Evolutionary conservation across 1,139 yeast species (phyloP).

Genomic region (Nakaseomyces kungkrabaensis): DNA sequence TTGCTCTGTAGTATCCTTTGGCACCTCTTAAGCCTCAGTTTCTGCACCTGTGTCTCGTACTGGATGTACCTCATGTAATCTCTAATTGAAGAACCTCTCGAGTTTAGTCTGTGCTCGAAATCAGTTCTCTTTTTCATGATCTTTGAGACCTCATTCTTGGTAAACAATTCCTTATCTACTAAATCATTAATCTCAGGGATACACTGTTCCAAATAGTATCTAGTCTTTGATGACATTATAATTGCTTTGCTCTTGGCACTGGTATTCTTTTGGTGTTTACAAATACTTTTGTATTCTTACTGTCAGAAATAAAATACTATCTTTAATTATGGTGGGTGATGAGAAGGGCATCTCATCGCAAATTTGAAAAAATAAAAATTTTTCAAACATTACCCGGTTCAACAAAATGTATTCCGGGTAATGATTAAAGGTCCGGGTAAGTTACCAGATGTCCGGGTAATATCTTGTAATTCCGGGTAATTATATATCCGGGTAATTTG

Average conservation of each 20-base stretch:
- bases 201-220: conserved; percentile 71
- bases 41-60: conserved; percentile 74
- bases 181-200: conserved; percentile 92
- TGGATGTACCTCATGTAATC: conserved; percentile 76
- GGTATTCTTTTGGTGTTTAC: too few species aligned
- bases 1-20: conserved; percentile 47
- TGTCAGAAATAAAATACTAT: neutral
- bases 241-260: too few species aligned
- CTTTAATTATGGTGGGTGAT: neutral
- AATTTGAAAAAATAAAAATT: neutral
- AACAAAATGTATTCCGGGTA: neutral
- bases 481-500: neutral
- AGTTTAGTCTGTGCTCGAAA: conserved; percentile 82
- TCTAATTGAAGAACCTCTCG: conserved; percentile 69
- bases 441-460: neutral
- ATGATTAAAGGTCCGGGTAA: neutral
- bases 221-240: conserved; percentile 60
- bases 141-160: conserved; percentile 66
- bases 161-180: conserved; percentile 69
- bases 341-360: neutral
- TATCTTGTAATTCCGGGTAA: neutral
- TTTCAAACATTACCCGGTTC: neutral
- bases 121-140: conserved; percentile 92
- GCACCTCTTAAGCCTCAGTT: conserved; percentile 63
- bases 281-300: neutral